phyloP scores from a whole-genome alignment of 2,329 filamentous ascomycete species.

The Colletotrichum sp. region DNA sequence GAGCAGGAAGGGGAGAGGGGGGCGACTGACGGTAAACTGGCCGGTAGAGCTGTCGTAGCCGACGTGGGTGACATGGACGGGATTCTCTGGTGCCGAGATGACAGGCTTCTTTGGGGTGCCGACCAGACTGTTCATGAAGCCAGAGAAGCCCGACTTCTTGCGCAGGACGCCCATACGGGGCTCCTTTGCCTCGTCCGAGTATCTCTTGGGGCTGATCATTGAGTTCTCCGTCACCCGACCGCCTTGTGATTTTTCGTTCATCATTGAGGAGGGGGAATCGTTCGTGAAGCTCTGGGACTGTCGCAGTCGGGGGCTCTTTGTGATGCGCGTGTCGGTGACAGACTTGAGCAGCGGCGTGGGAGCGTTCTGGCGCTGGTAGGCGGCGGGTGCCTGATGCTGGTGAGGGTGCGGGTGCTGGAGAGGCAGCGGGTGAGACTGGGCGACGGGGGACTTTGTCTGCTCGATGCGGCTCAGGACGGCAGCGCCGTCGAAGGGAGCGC shows the following conservation, averaged over 20 bases:
- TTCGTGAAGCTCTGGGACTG: constrained; percentile 70
- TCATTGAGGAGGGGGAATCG: constrained; percentile 54
- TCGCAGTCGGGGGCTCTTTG: constrained; percentile 62
- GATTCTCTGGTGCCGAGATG: constrained; percentile 98
- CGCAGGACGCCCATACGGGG: constrained; percentile 66
- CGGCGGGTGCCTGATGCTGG: constrained; percentile 21
- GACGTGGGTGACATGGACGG: constrained; percentile 96
- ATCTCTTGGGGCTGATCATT: constrained; percentile 68
- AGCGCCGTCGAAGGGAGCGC: constrained; percentile 69
- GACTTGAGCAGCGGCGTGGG: constrained; percentile 49
- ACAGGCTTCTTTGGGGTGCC: constrained; percentile 88
- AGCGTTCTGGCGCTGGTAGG: constrained; percentile 32
- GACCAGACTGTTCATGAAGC: constrained; percentile 82
- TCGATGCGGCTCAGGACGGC: constrained; percentile 67
- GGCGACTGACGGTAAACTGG: constrained; percentile 84
- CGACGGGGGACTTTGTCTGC: constrained; percentile 47
- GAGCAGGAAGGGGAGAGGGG: neutral
- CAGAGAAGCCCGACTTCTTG: constrained; percentile 89
- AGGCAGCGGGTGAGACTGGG: constrained; percentile 19
- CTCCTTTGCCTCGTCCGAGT: constrained; percentile 78
- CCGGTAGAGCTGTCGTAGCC: constrained; percentile 96
- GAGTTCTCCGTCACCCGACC: constrained; percentile 43
- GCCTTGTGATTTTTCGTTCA: constrained; percentile 47
- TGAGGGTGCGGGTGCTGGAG: constrained; percentile 23
- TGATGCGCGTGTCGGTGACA: constrained; percentile 57